Evolutionary conservation across 2,329 filamentous ascomycete genomes (phyloP).

Genomic region (Cladosporium austrohemisphaericum): DNA sequence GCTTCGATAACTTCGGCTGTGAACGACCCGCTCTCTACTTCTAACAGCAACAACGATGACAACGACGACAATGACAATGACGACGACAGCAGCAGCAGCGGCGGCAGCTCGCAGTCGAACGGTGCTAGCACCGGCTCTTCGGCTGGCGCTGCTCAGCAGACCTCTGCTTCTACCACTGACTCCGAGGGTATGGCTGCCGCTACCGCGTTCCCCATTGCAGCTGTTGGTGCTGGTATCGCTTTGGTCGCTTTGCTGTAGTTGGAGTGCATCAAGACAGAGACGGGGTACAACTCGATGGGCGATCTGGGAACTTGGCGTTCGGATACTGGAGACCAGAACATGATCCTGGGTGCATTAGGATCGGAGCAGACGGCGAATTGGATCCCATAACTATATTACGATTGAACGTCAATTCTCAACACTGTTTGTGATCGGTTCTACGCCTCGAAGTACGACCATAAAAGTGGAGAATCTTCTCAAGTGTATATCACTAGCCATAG

Average conservation of each 20-base stretch:
- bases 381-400: too few species aligned
- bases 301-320: too few species aligned
- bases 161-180: constrained; percentile 2
- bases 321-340: too few species aligned
- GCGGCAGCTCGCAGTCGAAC: not conserved
- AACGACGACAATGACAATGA: not conserved
- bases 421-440: too few species aligned
- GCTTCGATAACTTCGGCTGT: not conserved
- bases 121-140: not conserved
- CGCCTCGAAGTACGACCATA: too few species aligned
- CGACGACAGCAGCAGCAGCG: not conserved
- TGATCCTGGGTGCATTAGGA: too few species aligned
- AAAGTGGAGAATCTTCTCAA: too few species aligned
- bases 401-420: too few species aligned
- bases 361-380: too few species aligned
- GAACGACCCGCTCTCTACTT: not conserved
- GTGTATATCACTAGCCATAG: not conserved
- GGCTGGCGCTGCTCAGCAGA: not conserved
- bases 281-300: too few species aligned
- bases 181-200: constrained; percentile 8
- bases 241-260: not conserved
- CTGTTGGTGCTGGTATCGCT: constrained; percentile 4
- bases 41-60: not conserved
- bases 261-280: too few species aligned
- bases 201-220: constrained; percentile 1